phyloP scores from a whole-genome alignment of 208 protist species.

The Novymonas esmeraldas region DNA sequence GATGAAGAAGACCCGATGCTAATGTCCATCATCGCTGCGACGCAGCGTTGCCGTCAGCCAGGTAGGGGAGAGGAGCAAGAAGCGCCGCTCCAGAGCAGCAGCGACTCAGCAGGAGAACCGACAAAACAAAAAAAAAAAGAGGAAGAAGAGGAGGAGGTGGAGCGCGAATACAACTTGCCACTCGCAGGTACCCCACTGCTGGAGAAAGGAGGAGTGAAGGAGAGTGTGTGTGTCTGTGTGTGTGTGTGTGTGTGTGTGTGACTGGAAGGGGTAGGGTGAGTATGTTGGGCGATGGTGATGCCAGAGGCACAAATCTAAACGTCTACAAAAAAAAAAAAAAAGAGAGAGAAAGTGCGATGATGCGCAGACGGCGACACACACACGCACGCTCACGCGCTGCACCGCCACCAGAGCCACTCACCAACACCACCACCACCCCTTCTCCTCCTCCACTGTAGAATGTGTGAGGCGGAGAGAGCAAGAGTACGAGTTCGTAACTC shows the following conservation, averaged over 20 bases:
- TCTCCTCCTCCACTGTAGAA: too few relatives aligned
- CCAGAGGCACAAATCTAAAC: too few relatives aligned
- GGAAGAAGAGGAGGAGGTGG: neutral
- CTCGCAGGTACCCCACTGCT: neutral
- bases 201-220: neutral
- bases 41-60: neutral
- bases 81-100: too few relatives aligned
- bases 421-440: neutral
- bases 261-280: too few relatives aligned
- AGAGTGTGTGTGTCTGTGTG: neutral
- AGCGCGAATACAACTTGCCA: neutral
- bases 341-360: neutral
- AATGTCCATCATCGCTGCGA: constrained; percentile 19
- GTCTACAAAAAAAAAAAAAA: neutral
- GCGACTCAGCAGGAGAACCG: too few relatives aligned
- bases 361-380: too few relatives aligned
- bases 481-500: too few relatives aligned
- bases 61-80: neutral
- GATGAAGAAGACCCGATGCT: constrained; percentile 26
- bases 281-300: too few relatives aligned
- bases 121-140: neutral
- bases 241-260: neutral
- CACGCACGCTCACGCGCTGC: neutral
- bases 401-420: neutral
- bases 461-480: neutral